phyloP scores from a whole-genome alignment of 2,329 filamentous ascomycete species.

The Gliomastix tumulicola region DNA sequence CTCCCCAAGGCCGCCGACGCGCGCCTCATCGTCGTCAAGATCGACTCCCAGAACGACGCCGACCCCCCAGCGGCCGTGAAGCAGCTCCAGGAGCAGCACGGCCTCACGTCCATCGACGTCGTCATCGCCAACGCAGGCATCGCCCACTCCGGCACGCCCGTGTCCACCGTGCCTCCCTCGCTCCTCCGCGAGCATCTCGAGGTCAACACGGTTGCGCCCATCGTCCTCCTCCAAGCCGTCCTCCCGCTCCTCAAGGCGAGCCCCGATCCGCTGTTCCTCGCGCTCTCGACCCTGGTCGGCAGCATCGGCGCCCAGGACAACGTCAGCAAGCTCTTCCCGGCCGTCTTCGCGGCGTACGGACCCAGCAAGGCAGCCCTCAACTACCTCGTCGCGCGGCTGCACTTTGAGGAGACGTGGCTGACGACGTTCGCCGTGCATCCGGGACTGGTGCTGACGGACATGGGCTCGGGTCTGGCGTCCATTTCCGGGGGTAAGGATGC shows the following conservation, averaged over 20 bases:
- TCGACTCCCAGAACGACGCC: not conserved
- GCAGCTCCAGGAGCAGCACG: not conserved
- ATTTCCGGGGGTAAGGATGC: no score
- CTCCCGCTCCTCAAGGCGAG: not conserved
- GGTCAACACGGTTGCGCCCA: not conserved
- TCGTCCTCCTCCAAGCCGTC: not conserved
- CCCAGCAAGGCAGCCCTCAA: not conserved
- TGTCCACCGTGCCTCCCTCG: not conserved
- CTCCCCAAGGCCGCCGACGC: not conserved
- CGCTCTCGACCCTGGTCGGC: not conserved
- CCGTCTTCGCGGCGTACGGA: not conserved
- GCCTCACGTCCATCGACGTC: not conserved
- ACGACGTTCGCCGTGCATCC: slow-evolving; percentile 8
- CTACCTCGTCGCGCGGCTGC: slow-evolving; percentile 3
- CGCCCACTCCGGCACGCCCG: not conserved
- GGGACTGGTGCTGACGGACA: slow-evolving; percentile 5
- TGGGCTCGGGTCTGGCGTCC: slow-evolving; percentile 1
- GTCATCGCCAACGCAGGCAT: slow-evolving; percentile 1
- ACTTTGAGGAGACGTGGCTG: slow-evolving; percentile 15
- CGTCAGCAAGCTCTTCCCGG: not conserved
- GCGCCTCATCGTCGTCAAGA: not conserved
- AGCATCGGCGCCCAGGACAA: not conserved
- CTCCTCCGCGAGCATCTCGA: not conserved
- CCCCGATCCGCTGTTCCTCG: not conserved
- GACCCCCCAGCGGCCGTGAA: not conserved